Evolutionary conservation across 495 filamentous ascomycete species (phyloP).

Genomic region (Podospora comata): DNA sequence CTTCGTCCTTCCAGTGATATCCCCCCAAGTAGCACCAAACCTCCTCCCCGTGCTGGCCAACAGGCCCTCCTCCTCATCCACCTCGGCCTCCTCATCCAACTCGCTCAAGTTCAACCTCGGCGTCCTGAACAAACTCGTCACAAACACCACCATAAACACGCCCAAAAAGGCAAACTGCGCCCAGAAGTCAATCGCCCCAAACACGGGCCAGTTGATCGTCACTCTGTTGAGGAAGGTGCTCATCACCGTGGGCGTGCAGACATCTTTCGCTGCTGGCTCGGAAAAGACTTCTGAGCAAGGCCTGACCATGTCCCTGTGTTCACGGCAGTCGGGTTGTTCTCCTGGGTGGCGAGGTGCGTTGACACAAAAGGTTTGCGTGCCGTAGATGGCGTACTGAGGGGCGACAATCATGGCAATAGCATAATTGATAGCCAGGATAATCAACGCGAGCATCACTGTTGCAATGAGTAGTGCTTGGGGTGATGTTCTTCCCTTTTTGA

Average conservation of each 20-base stretch:
- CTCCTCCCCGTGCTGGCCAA: slow-evolving; percentile 75
- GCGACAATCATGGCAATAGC: slow-evolving; percentile 85
- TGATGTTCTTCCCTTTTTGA: slow-evolving; percentile 81
- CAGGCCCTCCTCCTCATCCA: slow-evolving; percentile 91
- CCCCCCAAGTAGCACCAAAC: slow-evolving; percentile 83
- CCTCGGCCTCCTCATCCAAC: slow-evolving; percentile 83
- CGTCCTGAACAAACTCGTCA: slow-evolving; percentile 72
- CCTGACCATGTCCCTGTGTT: slow-evolving; percentile 66
- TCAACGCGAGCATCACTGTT: slow-evolving; percentile 85
- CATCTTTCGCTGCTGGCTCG: slow-evolving; percentile 58
- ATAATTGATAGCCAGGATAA: slow-evolving; percentile 87
- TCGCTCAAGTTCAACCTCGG: slow-evolving; percentile 70
- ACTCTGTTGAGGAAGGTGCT: slow-evolving; percentile 91
- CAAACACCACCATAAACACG: slow-evolving; percentile 73
- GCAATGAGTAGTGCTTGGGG: slow-evolving; percentile 91
- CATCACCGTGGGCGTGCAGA: slow-evolving; percentile 87
- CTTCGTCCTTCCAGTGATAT: slow-evolving; percentile 59
- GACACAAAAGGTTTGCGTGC: slow-evolving; percentile 90
- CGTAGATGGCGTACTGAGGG: slow-evolving; percentile 92
- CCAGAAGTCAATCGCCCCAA: slow-evolving; percentile 93
- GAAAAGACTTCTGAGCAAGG: slow-evolving; percentile 74
- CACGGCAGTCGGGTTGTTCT: slow-evolving; percentile 72
- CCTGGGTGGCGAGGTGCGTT: slow-evolving; percentile 53
- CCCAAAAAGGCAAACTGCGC: slow-evolving; percentile 87
- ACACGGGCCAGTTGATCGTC: slow-evolving; percentile 93